Percentiles rank a stretch among this genome's conserved stretches.
Evolutionary conservation across 768 basidiomycete genomes (phyloP).

Genomic region (Daedaleopsis sinensis): DNA sequence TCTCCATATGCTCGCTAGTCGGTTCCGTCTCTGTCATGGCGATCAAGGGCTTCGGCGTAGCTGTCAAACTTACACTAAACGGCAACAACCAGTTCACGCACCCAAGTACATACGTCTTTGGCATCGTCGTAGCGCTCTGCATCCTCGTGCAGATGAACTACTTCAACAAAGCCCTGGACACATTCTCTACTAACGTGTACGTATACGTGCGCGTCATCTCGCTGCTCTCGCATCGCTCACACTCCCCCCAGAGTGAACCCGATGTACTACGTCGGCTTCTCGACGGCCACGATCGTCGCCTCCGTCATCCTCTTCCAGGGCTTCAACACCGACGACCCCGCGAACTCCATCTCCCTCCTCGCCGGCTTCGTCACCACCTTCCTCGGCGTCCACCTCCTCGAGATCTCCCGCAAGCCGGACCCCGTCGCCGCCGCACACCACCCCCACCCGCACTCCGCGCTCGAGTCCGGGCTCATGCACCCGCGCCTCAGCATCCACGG

Average conservation of each 20-base stretch:
- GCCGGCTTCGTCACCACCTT: slow-evolving; percentile 92
- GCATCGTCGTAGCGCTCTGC: slow-evolving; percentile 75
- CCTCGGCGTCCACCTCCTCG: slow-evolving; percentile 94
- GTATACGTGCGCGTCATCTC: slow-evolving; percentile 33
- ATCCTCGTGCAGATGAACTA: slow-evolving; percentile 95
- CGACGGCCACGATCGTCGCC: slow-evolving; percentile 88
- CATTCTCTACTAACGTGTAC: slow-evolving; percentile 96
- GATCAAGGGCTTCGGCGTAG: slow-evolving; percentile 97
- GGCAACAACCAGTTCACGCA: slow-evolving; percentile 96
- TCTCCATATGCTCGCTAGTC: slow-evolving; percentile 95
- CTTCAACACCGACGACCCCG: slow-evolving; percentile 84
- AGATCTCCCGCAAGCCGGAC: slow-evolving; percentile 65
- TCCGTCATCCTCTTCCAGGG: slow-evolving; percentile 98
- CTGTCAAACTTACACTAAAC: slow-evolving; percentile 89
- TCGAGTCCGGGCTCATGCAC: slow-evolving; percentile 72
- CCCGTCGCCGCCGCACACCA: slow-evolving; percentile 41
- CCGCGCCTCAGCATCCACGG: slow-evolving; percentile 83
- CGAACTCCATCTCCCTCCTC: slow-evolving; percentile 85
- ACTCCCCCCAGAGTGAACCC: slow-evolving; percentile 78
- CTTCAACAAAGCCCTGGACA: slow-evolving; percentile 98
- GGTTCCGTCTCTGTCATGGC: slow-evolving; percentile 99
- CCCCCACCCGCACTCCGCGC: slow-evolving; percentile 45
- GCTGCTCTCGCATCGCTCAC: neutral
- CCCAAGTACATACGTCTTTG: slow-evolving; percentile 96
- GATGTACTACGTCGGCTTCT: slow-evolving; percentile 97